Percentiles rank a stretch among this genome's conserved stretches.
phyloP scores from a whole-genome alignment of 139 green algal species.

The Haematococcus lacustris region DNA sequence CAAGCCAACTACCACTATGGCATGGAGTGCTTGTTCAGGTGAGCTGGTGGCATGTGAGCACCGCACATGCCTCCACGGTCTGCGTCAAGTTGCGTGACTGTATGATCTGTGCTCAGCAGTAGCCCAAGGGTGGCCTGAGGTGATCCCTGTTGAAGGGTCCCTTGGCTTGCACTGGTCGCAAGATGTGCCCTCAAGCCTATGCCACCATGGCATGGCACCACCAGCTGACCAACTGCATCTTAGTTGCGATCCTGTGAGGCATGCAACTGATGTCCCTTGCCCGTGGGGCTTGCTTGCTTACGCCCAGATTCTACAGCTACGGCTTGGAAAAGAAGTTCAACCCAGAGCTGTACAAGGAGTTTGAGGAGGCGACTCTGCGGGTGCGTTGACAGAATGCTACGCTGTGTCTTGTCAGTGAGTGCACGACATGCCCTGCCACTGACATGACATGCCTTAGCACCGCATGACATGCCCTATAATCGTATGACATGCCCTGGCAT shows the following conservation, averaged over 20 bases:
- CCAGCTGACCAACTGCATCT: not conserved
- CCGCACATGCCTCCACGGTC: not conserved
- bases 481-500: not conserved
- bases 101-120: not conserved
- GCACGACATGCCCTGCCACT: not conserved
- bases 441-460: not conserved
- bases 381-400: constrained; percentile 6
- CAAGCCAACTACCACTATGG: constrained; percentile 78
- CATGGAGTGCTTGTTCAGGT: constrained; percentile 94
- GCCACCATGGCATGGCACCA: not conserved
- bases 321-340: constrained; percentile 77
- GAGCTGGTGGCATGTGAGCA: constrained; percentile 19
- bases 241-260: not conserved
- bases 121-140: not conserved
- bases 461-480: not conserved
- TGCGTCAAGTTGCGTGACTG: not conserved
- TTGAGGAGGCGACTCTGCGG: constrained; percentile 76
- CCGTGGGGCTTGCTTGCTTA: constrained; percentile 81
- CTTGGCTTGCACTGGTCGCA: not conserved
- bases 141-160: not conserved
- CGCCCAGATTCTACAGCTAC: constrained; percentile 76
- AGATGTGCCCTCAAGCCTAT: not conserved
- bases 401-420: not conserved
- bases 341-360: constrained; percentile 69
- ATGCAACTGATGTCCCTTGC: constrained; percentile 53